Conservation (phyloP, 768 basidiomycete species). For the Austroboletus eburneus region DNA sequence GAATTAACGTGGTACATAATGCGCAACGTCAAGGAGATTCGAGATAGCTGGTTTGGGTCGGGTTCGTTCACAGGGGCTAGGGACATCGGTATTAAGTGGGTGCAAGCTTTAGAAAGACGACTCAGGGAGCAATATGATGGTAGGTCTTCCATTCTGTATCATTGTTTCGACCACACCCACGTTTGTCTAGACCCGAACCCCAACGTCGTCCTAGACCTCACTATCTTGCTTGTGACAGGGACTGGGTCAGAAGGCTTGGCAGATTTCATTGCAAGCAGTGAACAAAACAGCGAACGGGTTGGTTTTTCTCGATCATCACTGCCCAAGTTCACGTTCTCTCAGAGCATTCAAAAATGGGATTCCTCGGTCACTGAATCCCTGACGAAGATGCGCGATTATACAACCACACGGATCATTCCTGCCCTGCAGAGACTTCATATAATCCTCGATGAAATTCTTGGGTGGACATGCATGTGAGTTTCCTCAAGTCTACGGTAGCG, state of each 20-base stretch:
- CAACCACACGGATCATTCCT: constrained; percentile 65
- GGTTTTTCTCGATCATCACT: constrained; percentile 16
- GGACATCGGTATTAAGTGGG: constrained; percentile 70
- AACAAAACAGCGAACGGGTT: constrained; percentile 82
- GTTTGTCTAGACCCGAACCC: constrained; percentile 49
- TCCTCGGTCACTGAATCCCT: constrained; percentile 65
- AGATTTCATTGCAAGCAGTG: constrained; percentile 74
- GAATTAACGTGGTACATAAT: constrained; percentile 71
- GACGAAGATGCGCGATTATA: constrained; percentile 66
- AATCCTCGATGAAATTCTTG: constrained; percentile 71
- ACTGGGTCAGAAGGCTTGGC: constrained; percentile 63
- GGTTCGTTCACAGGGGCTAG: constrained; percentile 63
- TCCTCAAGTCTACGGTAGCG: constrained; percentile 10
- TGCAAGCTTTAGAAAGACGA: constrained; percentile 57
- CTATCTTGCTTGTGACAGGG: constrained; percentile 65
- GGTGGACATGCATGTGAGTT: constrained; percentile 71
- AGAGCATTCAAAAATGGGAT: constrained; percentile 86
- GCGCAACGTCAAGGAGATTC: constrained; percentile 71
- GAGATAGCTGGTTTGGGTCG: constrained; percentile 66
- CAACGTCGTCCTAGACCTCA: constrained; percentile 67
- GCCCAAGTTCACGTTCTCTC: constrained; percentile 20
- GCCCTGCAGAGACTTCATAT: constrained; percentile 76
- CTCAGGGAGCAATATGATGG: constrained; percentile 65
- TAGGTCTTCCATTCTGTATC: constrained; percentile 34
- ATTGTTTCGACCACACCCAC: constrained; percentile 9